Conservation (phyloP, 2,329 filamentous ascomycete species). For the Verticillium zaregamsianum region DNA sequence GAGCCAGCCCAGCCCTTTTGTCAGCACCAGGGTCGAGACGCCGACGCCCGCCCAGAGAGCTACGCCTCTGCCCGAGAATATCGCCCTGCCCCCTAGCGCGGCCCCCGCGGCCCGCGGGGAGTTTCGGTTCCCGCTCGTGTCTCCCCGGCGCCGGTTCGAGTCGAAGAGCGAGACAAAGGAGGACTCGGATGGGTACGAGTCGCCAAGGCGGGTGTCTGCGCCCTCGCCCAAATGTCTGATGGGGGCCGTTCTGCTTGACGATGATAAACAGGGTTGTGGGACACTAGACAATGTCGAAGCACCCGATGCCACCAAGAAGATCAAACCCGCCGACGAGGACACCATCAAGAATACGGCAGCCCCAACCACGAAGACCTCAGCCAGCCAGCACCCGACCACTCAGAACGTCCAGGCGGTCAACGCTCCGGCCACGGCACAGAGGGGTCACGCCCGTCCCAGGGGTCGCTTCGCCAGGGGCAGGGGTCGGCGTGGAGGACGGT, state of each 20-base stretch:
- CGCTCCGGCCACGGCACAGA: background rate
- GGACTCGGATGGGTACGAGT: background rate
- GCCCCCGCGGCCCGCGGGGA: background rate
- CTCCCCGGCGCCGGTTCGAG: background rate
- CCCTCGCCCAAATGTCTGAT: background rate
- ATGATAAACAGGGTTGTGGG: background rate
- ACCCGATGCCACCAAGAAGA: background rate
- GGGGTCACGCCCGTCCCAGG: background rate
- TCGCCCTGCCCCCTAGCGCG: background rate
- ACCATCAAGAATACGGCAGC: background rate
- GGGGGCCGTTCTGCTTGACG: background rate
- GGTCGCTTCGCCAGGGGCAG: background rate
- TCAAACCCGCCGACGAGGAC: background rate
- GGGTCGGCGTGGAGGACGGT: background rate
- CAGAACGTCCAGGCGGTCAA: background rate
- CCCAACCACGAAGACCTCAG: background rate
- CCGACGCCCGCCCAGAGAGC: background rate
- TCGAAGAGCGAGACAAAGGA: background rate
- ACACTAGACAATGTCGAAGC: background rate
- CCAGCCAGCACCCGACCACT: background rate
- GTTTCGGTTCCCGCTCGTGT: background rate
- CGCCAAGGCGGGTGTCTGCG: background rate
- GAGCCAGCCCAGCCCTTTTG: background rate
- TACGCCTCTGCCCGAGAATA: background rate
- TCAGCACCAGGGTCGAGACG: background rate